These are phyloP conservation scores for Isatis lusitanica DNA, from an alignment of 441 rosid genomes.

Conservation along the genomic window DNA sequence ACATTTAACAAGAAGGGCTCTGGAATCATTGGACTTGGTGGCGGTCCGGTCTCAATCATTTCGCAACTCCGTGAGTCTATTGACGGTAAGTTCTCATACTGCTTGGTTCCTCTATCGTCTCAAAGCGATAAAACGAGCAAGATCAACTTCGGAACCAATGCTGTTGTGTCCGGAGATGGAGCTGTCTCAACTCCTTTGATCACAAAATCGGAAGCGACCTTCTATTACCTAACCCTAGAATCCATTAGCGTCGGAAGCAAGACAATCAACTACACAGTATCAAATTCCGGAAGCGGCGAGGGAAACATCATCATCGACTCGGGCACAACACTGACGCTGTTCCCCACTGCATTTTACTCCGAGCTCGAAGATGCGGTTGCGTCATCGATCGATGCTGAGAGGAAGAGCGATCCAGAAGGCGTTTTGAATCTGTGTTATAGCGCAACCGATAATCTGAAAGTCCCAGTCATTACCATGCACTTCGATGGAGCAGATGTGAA, in stretches of 20 bases:
- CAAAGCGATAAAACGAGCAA: slow-evolving; percentile 21
- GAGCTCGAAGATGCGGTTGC: slow-evolving; percentile 35
- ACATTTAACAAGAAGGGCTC: slow-evolving; percentile 5
- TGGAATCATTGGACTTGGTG: slow-evolving; percentile 52
- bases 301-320: slow-evolving; percentile 62
- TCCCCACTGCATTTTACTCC: slow-evolving; percentile 26
- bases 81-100: slow-evolving; percentile 47
- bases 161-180: neutral
- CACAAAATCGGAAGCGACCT: neutral
- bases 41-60: slow-evolving; percentile 37
- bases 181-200: neutral
- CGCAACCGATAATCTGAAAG: neutral
- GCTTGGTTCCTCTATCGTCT: slow-evolving; percentile 39
- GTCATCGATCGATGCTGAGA: slow-evolving; percentile 6
- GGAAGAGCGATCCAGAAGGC: neutral
- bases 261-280: neutral
- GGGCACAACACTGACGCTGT: slow-evolving; percentile 42
- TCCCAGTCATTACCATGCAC: slow-evolving; percentile 43
- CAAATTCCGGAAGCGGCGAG: neutral
- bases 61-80: slow-evolving; percentile 39
- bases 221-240: slow-evolving; percentile 12
- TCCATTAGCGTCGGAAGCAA: slow-evolving; percentile 28
- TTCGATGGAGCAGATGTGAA: slow-evolving; percentile 48
- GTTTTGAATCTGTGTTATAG: slow-evolving; percentile 42
- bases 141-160: slow-evolving; percentile 40